These are phyloP conservation scores for Malassezia japonica DNA, from an alignment of 1,284 basidiomycete genomes.

Conservation along the genomic window DNA sequence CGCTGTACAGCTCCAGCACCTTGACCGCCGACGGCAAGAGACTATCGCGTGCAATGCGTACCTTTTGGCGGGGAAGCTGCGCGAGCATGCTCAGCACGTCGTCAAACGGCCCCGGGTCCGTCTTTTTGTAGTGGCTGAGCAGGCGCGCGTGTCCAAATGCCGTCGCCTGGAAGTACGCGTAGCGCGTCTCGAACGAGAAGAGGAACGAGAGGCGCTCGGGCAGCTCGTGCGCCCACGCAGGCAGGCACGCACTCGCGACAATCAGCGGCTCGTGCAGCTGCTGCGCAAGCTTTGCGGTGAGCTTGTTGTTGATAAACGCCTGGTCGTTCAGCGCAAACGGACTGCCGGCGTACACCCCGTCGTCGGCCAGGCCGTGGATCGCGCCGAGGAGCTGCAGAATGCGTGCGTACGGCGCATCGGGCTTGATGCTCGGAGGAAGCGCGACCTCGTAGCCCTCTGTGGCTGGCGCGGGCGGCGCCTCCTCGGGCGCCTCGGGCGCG, in stretches of 20 bases:
- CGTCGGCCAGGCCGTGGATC: constrained; percentile 59
- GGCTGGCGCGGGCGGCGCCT: background rate
- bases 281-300: constrained; percentile 93
- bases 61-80: constrained; percentile 86
- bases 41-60: constrained; percentile 85
- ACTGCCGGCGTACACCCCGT: background rate
- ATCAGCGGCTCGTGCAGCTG: constrained; percentile 98
- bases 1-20: constrained; percentile 90
- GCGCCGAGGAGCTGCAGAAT: constrained; percentile 82
- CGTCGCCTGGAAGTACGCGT: constrained; percentile 90
- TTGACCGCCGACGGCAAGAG: constrained; percentile 94
- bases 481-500: constrained; percentile 49
- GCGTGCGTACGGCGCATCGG: constrained; percentile 75
- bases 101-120: constrained; percentile 51
- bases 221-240: constrained; percentile 89
- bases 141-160: constrained; percentile 93
- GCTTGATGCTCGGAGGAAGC: constrained; percentile 64
- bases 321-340: constrained; percentile 56
- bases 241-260: constrained; percentile 87
- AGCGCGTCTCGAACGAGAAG: constrained; percentile 94
- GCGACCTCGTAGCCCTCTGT: constrained; percentile 10
- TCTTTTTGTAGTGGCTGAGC: constrained; percentile 69
- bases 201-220: constrained; percentile 93
- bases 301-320: constrained; percentile 91
- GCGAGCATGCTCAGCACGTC: constrained; percentile 85